Evolutionary conservation across 1,139 yeast genomes (phyloP), one percentile per base, ranked within the genome.

Genomic region (Hansenula anomala): DNA sequence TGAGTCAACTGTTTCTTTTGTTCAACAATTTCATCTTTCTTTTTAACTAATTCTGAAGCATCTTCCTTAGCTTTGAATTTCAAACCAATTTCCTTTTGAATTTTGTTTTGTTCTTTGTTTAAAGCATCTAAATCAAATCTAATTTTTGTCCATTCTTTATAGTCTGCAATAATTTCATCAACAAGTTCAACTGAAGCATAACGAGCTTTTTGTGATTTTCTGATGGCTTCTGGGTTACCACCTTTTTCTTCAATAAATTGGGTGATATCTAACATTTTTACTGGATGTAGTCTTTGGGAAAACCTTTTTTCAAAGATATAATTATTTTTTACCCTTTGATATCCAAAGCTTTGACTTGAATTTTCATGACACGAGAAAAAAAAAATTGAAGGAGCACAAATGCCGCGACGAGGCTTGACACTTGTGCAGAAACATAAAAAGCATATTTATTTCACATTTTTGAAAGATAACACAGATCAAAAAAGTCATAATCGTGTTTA

Each of bases 51-150:
- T 49, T 83, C 96, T 39, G 76, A 62, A 28, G 98, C 95, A 60
- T 92, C 97, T 67, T 89, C 97, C 71, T 92, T 92, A 57, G 85
- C 86, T 74, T 92, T 92, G 75, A 78, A 90, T 66, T 86, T 89
- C 58, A 76, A 71, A 38, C 97, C 98, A 59, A 92, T 89, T 52
- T 80, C 94, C 71, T 90, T 92, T 66, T 92, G 98, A 45, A 87
- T 69, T 56, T 81, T 78, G 72, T 92, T 92, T 61, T 82, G 79
- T 49, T 78, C 73, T 71, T 89, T 90, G 79, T 92, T 94, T 51
- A 81, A 60, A 59, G 81, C 95, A 63, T 92, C 99, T 51, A 92
- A 76, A 45, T 88, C 92, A 60, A 89, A 92, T 70, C 97, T 86
- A 54, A 88, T 77, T 65, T 76, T 80, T 53, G 92, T 87, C 98